Evolutionary conservation across 371 early-diverging fungal genomes (phyloP).

Genomic region (Zychaea mexicana): DNA sequence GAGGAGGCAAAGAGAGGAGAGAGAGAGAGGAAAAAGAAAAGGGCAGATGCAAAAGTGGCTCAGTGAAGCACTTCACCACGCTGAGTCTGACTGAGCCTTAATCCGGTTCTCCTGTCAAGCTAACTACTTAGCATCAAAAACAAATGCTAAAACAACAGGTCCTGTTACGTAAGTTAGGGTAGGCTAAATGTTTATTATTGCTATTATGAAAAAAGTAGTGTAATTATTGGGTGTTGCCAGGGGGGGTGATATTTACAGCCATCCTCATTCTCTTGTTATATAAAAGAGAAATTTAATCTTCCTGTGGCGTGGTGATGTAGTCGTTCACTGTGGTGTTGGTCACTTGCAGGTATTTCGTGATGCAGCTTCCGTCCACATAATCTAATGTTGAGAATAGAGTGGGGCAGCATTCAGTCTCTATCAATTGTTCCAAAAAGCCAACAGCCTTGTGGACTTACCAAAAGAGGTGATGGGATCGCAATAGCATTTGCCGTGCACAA

Average conservation of each 20-base stretch:
- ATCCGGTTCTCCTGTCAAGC: too few relatives aligned
- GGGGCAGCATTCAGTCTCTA: background rate
- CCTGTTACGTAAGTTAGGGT: too few relatives aligned
- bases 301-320: conserved; percentile 26
- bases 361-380: conserved; percentile 26
- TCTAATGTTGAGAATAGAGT: background rate
- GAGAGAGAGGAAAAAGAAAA: background rate
- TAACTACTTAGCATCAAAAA: too few relatives aligned
- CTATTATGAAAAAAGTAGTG: too few relatives aligned
- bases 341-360: conserved; percentile 22
- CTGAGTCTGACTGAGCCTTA: too few relatives aligned
- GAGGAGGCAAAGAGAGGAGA: background rate
- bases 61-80: too few relatives aligned
- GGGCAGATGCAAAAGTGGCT: background rate
- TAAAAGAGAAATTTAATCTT: background rate
- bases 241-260: too few relatives aligned
- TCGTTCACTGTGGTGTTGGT: conserved; percentile 27
- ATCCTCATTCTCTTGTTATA: too few relatives aligned
- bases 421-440: background rate
- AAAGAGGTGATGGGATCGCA: conserved; percentile 58
- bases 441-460: conserved; percentile 34
- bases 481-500: conserved; percentile 55
- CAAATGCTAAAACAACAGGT: too few relatives aligned
- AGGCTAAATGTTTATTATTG: too few relatives aligned
- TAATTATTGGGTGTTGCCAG: too few relatives aligned